Evolutionary conservation across 2,329 filamentous ascomycete genomes (phyloP).

Genomic region (Fusarium sp.): DNA sequence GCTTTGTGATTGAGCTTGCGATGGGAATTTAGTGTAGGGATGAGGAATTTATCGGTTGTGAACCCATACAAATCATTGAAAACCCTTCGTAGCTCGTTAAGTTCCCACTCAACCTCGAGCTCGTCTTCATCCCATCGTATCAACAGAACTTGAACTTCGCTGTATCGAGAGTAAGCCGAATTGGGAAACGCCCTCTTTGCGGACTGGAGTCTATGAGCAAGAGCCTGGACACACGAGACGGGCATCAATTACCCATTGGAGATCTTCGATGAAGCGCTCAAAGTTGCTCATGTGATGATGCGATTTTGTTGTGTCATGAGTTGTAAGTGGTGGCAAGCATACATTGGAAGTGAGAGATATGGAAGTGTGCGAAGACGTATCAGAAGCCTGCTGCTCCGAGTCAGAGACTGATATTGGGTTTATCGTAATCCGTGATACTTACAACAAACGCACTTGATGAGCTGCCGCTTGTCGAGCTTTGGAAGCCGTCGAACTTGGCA

Average conservation of each 20-base stretch:
- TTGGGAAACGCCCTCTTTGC: conserved; percentile 47
- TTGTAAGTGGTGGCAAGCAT: conserved; percentile 41
- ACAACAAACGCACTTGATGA: conserved; percentile 46
- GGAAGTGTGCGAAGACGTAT: conserved; percentile 46
- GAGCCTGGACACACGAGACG: neutral
- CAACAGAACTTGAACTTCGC: conserved; percentile 45
- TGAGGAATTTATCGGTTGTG: conserved; percentile 42
- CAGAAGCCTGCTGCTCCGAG: conserved; percentile 42
- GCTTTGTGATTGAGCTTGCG: conserved; percentile 45
- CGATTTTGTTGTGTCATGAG: conserved; percentile 47
- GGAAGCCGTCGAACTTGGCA: conserved; percentile 45
- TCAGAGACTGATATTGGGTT: conserved; percentile 23
- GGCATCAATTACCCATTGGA: conserved; percentile 34
- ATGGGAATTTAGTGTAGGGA: conserved; percentile 46
- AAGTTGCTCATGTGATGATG: conserved; percentile 47
- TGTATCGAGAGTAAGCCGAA: conserved; percentile 46
- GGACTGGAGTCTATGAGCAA: conserved; percentile 32
- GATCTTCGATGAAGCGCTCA: conserved; percentile 41
- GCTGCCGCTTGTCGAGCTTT: conserved; percentile 44
- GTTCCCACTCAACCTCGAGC: conserved; percentile 45
- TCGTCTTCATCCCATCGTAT: conserved; percentile 49
- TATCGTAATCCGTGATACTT: neutral
- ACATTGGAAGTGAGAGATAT: conserved; percentile 42
- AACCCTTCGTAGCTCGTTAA: conserved; percentile 41
- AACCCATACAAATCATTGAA: conserved; percentile 44